Conservation (phyloP, 176 grass and related monocot genomes). For the Chloris gayana region DNA sequence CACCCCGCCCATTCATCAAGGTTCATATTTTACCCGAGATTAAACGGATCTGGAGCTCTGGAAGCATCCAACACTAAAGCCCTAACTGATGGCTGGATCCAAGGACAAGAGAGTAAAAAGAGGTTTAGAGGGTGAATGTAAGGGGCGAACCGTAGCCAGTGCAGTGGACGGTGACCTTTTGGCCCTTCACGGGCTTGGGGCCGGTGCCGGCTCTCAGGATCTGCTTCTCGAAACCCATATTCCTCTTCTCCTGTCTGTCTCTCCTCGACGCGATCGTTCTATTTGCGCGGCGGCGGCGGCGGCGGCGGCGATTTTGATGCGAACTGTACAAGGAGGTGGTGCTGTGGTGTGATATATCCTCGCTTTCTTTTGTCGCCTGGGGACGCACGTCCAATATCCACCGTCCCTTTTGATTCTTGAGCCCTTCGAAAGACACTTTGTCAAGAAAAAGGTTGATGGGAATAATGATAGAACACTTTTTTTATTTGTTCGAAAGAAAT, state of each 20-base stretch:
- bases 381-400: neutral
- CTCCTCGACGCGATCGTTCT: slow-evolving; percentile 2
- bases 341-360: neutral
- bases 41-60: slow-evolving; percentile 40
- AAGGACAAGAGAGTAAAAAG: neutral
- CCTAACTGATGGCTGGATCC: slow-evolving; percentile 7
- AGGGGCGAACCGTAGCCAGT: slow-evolving; percentile 75
- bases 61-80: neutral
- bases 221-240: slow-evolving; percentile 85
- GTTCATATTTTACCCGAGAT: neutral
- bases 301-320: no score
- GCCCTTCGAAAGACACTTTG: neutral
- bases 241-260: neutral
- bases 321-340: neutral
- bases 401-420: neutral
- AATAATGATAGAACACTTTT: neutral
- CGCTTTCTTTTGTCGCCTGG: slow-evolving; percentile 17
- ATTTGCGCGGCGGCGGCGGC: slow-evolving; percentile 23
- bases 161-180: slow-evolving; percentile 97
- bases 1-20: neutral
- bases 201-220: slow-evolving; percentile 69
- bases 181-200: slow-evolving; percentile 78
- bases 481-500: no score
- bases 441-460: neutral
- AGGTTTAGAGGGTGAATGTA: neutral